Conservation (phyloP, 2,329 filamentous ascomycete species). For the Catunica adiposa region DNA sequence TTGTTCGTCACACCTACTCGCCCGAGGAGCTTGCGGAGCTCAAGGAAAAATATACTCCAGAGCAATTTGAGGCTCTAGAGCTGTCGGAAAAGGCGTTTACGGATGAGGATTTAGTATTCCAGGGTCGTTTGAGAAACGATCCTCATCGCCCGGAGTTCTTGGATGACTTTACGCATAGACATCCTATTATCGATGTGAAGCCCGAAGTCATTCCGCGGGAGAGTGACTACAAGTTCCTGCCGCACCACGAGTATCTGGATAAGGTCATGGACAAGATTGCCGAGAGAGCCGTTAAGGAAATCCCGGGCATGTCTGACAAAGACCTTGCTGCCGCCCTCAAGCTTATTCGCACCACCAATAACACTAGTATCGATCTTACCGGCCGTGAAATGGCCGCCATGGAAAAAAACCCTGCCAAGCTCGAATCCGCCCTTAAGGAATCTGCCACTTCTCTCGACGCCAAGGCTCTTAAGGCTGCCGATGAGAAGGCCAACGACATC, state of each 20-base stretch:
- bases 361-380: constrained; percentile 32
- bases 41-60: constrained; percentile 51
- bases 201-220: constrained; percentile 33
- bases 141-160: constrained; percentile 57
- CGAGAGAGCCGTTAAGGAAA: constrained; percentile 37
- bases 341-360: constrained; percentile 26
- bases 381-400: constrained; percentile 33
- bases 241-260: constrained; percentile 37
- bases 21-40: constrained; percentile 9
- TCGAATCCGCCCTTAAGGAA: constrained; percentile 6
- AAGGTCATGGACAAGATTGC: constrained; percentile 20
- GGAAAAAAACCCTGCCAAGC: constrained; percentile 30
- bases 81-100: constrained; percentile 65
- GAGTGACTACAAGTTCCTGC: constrained; percentile 40
- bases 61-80: constrained; percentile 67
- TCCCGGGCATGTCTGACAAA: constrained; percentile 27
- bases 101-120: constrained; percentile 53
- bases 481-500: constrained; percentile 12
- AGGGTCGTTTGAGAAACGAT: constrained; percentile 57
- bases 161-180: constrained; percentile 65
- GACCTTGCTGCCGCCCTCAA: constrained; percentile 28
- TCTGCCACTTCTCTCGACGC: constrained; percentile 8
- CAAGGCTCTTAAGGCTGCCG: constrained; percentile 11
- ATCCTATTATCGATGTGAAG: constrained; percentile 62
- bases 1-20: not conserved